Evolutionary conservation across 805 yeast genomes (phyloP).

Genomic region (Isabelozyma heimii): DNA sequence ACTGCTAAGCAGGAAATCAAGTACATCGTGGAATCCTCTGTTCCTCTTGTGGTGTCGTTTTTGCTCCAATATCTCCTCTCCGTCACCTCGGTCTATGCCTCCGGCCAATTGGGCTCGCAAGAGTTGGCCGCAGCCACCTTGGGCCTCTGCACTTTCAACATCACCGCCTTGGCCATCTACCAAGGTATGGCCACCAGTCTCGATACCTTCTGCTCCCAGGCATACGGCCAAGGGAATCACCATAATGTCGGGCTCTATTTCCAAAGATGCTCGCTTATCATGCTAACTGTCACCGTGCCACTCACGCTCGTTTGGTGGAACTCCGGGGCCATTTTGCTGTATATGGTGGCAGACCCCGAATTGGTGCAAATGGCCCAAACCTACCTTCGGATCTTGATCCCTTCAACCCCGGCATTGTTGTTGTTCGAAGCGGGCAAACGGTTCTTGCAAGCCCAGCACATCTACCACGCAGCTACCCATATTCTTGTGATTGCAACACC

Average conservation of each 20-base stretch:
- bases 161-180: constrained; percentile 68
- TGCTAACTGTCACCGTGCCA: constrained; percentile 32
- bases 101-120: constrained; percentile 72
- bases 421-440: constrained; percentile 80
- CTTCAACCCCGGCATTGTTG: constrained; percentile 79
- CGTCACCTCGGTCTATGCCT: constrained; percentile 71
- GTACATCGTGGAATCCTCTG: constrained; percentile 36
- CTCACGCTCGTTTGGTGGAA: constrained; percentile 50
- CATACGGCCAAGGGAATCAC: constrained; percentile 19
- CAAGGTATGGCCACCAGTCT: constrained; percentile 51
- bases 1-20: constrained; percentile 10
- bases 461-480: constrained; percentile 80
- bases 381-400: constrained; percentile 55
- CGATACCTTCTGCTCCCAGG: constrained; percentile 22
- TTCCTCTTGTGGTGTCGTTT: constrained; percentile 67
- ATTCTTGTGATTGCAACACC: constrained; percentile 70
- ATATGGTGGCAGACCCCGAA: constrained; percentile 51
- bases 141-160: constrained; percentile 77
- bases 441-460: constrained; percentile 80
- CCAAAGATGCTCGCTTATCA: constrained; percentile 44
- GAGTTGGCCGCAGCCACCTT: constrained; percentile 81
- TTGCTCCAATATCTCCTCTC: constrained; percentile 68
- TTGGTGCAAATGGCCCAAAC: constrained; percentile 53
- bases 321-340: constrained; percentile 45
- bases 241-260: constrained; percentile 18